Conservation (phyloP, 139 green algal species). For the Picochlorum sp. region DNA sequence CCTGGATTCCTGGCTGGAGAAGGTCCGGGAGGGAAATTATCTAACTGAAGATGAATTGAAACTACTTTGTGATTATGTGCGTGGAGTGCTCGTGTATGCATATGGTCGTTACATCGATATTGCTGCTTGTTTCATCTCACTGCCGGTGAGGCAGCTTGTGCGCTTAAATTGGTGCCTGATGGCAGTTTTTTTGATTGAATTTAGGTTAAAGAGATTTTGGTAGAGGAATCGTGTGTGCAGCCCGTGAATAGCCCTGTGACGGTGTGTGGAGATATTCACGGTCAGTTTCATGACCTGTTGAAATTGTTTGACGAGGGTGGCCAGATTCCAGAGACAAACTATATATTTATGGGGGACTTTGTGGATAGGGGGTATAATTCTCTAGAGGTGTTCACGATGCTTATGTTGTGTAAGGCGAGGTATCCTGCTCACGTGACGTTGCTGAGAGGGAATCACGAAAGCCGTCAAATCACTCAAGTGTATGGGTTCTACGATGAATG, state of each 20-base stretch:
- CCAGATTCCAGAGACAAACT: conserved; percentile 88
- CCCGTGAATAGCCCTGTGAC: conserved; percentile 95
- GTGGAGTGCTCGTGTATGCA: not conserved
- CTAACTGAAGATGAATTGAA: conserved; percentile 95
- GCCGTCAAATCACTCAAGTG: conserved; percentile 97
- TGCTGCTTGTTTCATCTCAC: too few species aligned
- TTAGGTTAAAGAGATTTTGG: conserved; percentile 94
- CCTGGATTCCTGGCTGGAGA: conserved; percentile 85
- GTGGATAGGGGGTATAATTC: conserved; percentile 98
- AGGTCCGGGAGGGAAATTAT: conserved; percentile 77
- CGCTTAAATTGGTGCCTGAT: too few species aligned
- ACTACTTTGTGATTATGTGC: conserved; percentile 86
- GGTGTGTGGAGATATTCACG: conserved; percentile 99
- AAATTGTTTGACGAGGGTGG: conserved; percentile 95
- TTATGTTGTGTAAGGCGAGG: conserved; percentile 93
- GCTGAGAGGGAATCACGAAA: conserved; percentile 96
- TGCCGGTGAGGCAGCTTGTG: too few species aligned
- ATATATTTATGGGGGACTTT: conserved; percentile 99
- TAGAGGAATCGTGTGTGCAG: conserved; percentile 99
- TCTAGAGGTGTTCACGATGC: conserved; percentile 94
- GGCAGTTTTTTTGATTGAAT: not conserved
- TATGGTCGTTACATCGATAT: too few species aligned
- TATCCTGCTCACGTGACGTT: conserved; percentile 92
- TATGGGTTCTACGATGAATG: conserved; percentile 99
- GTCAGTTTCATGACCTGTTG: conserved; percentile 98